Conservation (phyloP, 1,284 basidiomycete genomes). For the Microbotryum intermedium region DNA sequence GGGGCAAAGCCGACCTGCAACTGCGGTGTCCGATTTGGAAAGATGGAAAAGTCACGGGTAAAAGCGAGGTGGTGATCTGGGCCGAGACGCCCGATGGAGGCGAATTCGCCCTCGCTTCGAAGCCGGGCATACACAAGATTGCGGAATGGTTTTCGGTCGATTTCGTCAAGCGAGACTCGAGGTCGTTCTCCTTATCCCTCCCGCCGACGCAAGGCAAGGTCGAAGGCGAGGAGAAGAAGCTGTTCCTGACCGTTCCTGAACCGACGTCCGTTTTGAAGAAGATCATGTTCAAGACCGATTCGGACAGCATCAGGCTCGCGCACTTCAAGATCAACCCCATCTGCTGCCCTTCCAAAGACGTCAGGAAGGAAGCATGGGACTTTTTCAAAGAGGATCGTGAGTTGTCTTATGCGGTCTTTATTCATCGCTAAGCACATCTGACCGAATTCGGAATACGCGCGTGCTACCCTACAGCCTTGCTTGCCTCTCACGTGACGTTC, state of each 20-base stretch:
- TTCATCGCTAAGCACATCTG: not conserved
- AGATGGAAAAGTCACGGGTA: constrained; percentile 18
- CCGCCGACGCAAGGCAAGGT: constrained; percentile 28
- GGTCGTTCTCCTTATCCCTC: constrained; percentile 30
- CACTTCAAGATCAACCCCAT: constrained; percentile 33
- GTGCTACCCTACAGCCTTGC: constrained; percentile 17
- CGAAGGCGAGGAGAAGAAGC: constrained; percentile 29
- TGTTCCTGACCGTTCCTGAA: constrained; percentile 24
- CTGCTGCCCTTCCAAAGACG: constrained; percentile 20
- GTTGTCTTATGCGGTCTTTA: not conserved
- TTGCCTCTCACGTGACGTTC: constrained; percentile 32
- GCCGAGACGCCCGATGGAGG: constrained; percentile 21
- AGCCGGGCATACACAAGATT: constrained; percentile 19
- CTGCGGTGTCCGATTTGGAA: constrained; percentile 23
- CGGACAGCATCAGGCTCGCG: constrained; percentile 20
- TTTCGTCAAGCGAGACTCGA: constrained; percentile 27
- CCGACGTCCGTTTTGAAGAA: constrained; percentile 4
- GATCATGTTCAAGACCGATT: constrained; percentile 26
- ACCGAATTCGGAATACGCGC: not conserved
- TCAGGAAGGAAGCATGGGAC: constrained; percentile 26
- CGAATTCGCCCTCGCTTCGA: constrained; percentile 18
- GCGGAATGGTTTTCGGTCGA: constrained; percentile 32
- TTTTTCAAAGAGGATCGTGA: constrained; percentile 33
- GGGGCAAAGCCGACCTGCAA: constrained; percentile 30
- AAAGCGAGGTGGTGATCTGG: constrained; percentile 27